Percentiles rank a stretch among this genome's conserved stretches.
Conservation (phyloP, 257 asterid species). For the Penstemon newberryi region DNA sequence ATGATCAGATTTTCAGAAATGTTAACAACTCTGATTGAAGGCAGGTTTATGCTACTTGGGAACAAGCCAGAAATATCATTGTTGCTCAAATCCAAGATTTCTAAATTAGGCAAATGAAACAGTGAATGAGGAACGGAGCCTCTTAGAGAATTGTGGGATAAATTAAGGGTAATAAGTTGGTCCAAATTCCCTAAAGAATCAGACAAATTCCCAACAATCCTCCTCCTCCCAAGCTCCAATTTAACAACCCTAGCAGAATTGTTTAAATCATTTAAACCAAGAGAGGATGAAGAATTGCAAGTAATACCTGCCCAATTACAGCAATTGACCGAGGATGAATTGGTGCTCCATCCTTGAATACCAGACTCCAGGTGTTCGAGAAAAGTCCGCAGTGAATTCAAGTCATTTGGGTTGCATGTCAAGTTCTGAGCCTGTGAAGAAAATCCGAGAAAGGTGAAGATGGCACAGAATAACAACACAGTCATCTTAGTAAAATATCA, state of each 20-base stretch:
- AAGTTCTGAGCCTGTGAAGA: constrained; percentile 46
- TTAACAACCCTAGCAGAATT: constrained; percentile 48
- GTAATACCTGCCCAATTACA: constrained; percentile 65
- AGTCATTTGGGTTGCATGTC: constrained; percentile 56
- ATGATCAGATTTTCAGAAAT: constrained; percentile 53
- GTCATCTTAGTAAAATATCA: constrained; percentile 33
- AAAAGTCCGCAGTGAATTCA: constrained; percentile 48
- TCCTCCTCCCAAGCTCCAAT: constrained; percentile 52
- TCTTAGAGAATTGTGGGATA: constrained; percentile 54
- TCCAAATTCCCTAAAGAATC: constrained; percentile 59
- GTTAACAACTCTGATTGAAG: constrained; percentile 47
- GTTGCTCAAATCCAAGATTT: constrained; percentile 59
- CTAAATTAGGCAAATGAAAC: constrained; percentile 50
- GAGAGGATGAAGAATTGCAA: constrained; percentile 46
- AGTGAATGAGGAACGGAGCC: constrained; percentile 60
- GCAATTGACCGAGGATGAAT: constrained; percentile 50
- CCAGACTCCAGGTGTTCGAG: constrained; percentile 37
- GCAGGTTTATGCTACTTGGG: constrained; percentile 45
- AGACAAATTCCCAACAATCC: constrained; percentile 48
- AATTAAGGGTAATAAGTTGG: constrained; percentile 63
- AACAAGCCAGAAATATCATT: constrained; percentile 51
- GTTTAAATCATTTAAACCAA: constrained; percentile 29
- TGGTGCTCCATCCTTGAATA: constrained; percentile 49
- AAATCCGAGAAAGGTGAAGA: constrained; percentile 33
- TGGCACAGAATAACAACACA: constrained; percentile 29